Percentiles rank a stretch among this genome's conserved stretches.
These are phyloP conservation scores for Carex scoparia DNA, from an alignment of 176 grass and related monocot genomes.

Conservation along the genomic window DNA sequence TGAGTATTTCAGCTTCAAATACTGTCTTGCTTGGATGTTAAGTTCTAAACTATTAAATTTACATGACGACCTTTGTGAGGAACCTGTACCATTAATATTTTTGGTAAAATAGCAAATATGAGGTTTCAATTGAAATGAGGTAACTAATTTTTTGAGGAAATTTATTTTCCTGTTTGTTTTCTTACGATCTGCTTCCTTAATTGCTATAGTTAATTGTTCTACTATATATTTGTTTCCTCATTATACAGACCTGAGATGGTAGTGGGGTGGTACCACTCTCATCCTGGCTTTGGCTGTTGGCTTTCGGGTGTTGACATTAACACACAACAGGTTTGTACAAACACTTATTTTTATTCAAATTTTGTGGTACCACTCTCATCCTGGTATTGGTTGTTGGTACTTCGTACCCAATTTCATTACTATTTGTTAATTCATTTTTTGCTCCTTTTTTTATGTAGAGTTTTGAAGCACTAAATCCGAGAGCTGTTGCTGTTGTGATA, in stretches of 20 bases:
- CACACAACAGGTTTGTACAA: slow-evolving; percentile 70
- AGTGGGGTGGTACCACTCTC: slow-evolving; percentile 99
- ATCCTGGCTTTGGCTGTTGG: slow-evolving; percentile 97
- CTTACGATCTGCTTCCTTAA: neutral
- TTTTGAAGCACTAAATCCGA: slow-evolving; percentile 95
- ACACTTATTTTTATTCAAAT: neutral
- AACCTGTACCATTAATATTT: neutral
- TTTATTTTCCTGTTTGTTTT: neutral
- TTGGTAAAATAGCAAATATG: neutral
- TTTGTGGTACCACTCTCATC: neutral
- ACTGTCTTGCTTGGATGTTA: neutral
- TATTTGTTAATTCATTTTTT: slow-evolving; percentile 3
- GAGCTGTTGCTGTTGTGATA: slow-evolving; percentile 92
- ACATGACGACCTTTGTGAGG: neutral
- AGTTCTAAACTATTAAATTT: neutral
- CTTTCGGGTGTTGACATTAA: slow-evolving; percentile 97
- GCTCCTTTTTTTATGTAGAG: slow-evolving; percentile 47
- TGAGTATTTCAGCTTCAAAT: neutral
- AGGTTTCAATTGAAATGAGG: neutral
- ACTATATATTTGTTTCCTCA: neutral
- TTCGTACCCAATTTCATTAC: neutral
- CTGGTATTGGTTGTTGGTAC: neutral
- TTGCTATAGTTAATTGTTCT: neutral
- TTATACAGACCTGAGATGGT: slow-evolving; percentile 94
- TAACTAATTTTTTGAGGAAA: neutral